Base-by-base conservation (phyloP, 176 grass and related monocot genomes). In the Aegilops tauschii region DNA sequence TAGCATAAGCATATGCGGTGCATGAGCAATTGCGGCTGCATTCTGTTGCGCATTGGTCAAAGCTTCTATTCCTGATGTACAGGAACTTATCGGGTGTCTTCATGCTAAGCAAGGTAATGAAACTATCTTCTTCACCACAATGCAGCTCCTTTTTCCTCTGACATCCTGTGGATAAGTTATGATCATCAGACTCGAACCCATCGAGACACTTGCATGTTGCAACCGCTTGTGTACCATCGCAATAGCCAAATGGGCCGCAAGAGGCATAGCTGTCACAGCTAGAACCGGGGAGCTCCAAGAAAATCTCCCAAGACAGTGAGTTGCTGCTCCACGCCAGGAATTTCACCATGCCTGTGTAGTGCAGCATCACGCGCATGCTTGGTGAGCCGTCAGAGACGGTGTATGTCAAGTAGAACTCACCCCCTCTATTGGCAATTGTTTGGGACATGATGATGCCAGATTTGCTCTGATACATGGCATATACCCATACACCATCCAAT, bases 1-100 rank as follows among this genome's bases (percentile, higher is more conserved):
- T 70, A 16, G 72, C 45, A 34, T 88, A 88, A 27, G 93, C 86
- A 61, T 95, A 92, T 1, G 80, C 93, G 13, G 56, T 56, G n/a
- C 90, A 94, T 2, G 92, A 94, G 79, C 92, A 94, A 70, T 94
- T 85, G 9, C n/a, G 16, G 13, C 73, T 85, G 50, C 87, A 92
- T 73, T 86, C 65, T 61, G 52, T 88, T 12, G 39, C 29, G 36
- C 75, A 87, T 56, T 77, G 32, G 44, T 82, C 61, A 0, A 78
- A 69, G 74, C 84, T 86, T 86, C 49, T 78, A 34, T 86, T 69
- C 14, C 45, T 18, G 32, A 86, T 9, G 17, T 69, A 30, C 84
- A 78, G 40, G 32, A 86, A 86, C 63, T 86, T 78, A 45, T 78
- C 84, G 50, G 84, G 45, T 3, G 10, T 14, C 61, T 58, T 78